Evolutionary conservation across 192 early-diverging fungal species (phyloP), one percentile per base, ranked within the genome.

Genomic region (Coemansia sp.): DNA sequence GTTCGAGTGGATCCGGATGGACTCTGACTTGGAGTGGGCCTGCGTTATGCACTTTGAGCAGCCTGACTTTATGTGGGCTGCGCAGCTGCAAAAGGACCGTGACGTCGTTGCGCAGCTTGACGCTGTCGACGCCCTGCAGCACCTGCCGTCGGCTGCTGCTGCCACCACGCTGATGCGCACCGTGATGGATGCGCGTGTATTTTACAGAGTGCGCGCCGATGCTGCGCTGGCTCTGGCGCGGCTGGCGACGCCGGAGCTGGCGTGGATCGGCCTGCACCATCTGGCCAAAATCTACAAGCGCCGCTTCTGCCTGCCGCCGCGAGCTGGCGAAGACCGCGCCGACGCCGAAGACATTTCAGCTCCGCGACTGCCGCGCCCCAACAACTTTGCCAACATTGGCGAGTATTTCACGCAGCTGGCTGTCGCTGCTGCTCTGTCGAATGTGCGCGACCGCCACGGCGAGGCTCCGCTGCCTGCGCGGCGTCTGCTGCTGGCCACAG

Each of bases 1-100:
- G n/a, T 93, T 98, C 37, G 97, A 99, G 65, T 98, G 94, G 93
- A 95, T 99, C 76, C 86, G 94, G 31, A 71, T 97, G 54, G 96
- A 99, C 68, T 90, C 94, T 2, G 96, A 97, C 52, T 82, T 90
- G 56, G 92, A 96, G 58, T 99, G 97, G 97, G 73, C 95, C 15
- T 94, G 94, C 62, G 65, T 86, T 8, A 90, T 95, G 56, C 83
- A 87, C 19, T 93, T 96, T 62, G 86, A 89, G 59, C 94, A 97
- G 74, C 85, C 88, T 0, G 92, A 92, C 60, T 95, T 92, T 66
- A 98, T 96, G 95, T 99, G 96, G 96, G 88, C 89, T 5, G 87
- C 92, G 17, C 91, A 94, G 77, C 82, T 99, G 64, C 84, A 87
- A 15, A 89, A 93, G 66, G 95, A 97, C 71, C 81, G 87, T 55